Percentiles rank a stretch among this genome's conserved stretches.
Conservation (phyloP, 768 basidiomycete species). For the Lepiota subincarnata region DNA sequence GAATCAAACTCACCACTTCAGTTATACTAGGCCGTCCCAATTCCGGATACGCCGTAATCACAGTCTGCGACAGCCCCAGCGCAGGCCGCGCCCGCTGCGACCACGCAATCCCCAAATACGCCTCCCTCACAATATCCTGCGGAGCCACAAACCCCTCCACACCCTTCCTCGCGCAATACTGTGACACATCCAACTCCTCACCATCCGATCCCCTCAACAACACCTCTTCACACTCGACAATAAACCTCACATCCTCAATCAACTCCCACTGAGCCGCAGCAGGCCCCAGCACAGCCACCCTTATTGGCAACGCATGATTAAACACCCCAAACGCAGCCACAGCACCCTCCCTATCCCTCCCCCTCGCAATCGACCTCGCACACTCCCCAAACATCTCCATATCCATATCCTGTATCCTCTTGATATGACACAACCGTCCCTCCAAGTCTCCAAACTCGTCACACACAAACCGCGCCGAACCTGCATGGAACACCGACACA, state of each 20-base stretch:
- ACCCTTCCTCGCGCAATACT: neutral
- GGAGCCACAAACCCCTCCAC: constrained; percentile 13
- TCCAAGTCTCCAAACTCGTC: neutral
- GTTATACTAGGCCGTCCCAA: constrained; percentile 17
- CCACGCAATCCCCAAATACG: constrained; percentile 21
- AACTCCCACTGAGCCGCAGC: neutral
- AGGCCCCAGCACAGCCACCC: neutral
- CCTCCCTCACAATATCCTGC: constrained; percentile 13
- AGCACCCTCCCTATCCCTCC: neutral
- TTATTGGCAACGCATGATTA: neutral
- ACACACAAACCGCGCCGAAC: neutral
- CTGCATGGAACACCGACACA: neutral
- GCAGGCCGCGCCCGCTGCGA: constrained; percentile 18
- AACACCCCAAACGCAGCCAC: neutral
- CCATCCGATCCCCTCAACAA: neutral
- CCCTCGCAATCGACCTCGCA: neutral
- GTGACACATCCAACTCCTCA: neutral
- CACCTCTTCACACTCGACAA: neutral
- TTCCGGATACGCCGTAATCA: constrained; percentile 14
- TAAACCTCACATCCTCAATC: neutral
- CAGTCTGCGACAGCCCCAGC: constrained; percentile 10
- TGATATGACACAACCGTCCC: neutral
- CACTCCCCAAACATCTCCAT: constrained; percentile 6
- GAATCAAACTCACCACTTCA: constrained; percentile 21
- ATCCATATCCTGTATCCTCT: neutral